Evolutionary conservation across 306 rosid species (phyloP).

Genomic region (Ochetophila trinervis): DNA sequence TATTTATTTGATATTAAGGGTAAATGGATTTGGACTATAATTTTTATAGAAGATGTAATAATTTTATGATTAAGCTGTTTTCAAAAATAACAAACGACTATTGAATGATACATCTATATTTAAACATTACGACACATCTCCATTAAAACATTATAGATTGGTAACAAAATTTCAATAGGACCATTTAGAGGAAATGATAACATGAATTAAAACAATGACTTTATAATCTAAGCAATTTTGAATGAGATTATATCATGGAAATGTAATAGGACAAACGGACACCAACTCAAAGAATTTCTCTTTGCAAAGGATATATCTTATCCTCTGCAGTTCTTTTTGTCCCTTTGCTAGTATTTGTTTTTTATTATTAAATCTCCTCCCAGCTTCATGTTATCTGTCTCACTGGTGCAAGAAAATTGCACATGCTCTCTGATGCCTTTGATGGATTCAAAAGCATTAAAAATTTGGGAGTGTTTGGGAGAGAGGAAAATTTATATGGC

Average conservation of each 20-base stretch:
- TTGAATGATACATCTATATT: too few relatives aligned
- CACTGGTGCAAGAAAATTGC: slow-evolving; percentile 20
- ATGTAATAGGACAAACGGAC: slow-evolving; percentile 4
- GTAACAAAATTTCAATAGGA: too few relatives aligned
- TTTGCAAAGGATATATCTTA: not conserved
- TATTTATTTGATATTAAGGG: too few relatives aligned
- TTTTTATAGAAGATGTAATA: too few relatives aligned
- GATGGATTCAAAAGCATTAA: not conserved
- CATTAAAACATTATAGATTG: too few relatives aligned
- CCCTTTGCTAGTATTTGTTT: slow-evolving; percentile 8
- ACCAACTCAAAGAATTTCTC: not conserved
- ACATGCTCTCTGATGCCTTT: slow-evolving; percentile 27
- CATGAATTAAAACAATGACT: too few relatives aligned
- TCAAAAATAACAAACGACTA: too few relatives aligned
- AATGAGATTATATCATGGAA: not conserved
- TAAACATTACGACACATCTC: too few relatives aligned
- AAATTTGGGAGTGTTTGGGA: not conserved
- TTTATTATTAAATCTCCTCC: slow-evolving; percentile 4
- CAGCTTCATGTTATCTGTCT: slow-evolving; percentile 42
- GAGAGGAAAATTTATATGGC: not conserved
- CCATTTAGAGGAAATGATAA: too few relatives aligned
- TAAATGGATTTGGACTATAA: too few relatives aligned
- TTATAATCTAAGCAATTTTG: too few relatives aligned
- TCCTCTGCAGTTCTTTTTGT: slow-evolving; percentile 1
- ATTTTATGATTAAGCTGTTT: too few relatives aligned